A percentile compares a stretch with the other conserved stretches of the same genome.
These are phyloP conservation scores for Thoreauomyces humboldtii DNA, from an alignment of 192 early-diverging fungal genomes.

Conservation along the genomic window DNA sequence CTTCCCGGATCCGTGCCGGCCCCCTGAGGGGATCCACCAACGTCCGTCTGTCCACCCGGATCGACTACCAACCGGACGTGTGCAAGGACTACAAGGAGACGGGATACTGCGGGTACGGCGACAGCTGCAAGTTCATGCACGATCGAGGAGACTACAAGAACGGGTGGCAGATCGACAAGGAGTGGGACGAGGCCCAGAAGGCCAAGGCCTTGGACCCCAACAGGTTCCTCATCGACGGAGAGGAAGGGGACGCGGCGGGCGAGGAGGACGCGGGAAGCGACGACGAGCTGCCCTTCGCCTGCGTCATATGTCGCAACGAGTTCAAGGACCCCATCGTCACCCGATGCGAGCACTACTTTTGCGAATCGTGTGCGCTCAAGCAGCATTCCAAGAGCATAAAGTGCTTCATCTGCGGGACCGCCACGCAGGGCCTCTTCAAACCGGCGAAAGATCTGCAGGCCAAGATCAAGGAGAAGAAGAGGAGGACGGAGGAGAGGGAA, in stretches of 20 bases:
- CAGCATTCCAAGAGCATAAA: conserved; percentile 80
- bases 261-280: conserved; percentile 55
- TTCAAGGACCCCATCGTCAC: conserved; percentile 91
- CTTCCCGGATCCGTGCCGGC: conserved; percentile 58
- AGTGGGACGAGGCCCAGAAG: conserved; percentile 84
- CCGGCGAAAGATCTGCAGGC: conserved; percentile 70
- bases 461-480: conserved; percentile 54
- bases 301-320: conserved; percentile 85
- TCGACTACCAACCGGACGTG: conserved; percentile 97
- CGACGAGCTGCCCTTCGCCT: conserved; percentile 92
- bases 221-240: conserved; percentile 44
- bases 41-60: conserved; percentile 75
- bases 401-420: conserved; percentile 84
- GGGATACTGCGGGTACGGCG: conserved; percentile 89
- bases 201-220: conserved; percentile 46
- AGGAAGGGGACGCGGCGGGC: conserved; percentile 49
- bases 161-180: conserved; percentile 96
- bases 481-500: conserved; percentile 48
- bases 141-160: conserved; percentile 96
- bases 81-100: conserved; percentile 96
- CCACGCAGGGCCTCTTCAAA: conserved; percentile 84
- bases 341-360: conserved; percentile 95
- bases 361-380: conserved; percentile 87
- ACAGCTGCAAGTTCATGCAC: conserved; percentile 96
- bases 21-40: conserved; percentile 69